phyloP scores from a whole-genome alignment of 2,329 filamentous ascomycete genomes.

The Alternaria alternata region DNA sequence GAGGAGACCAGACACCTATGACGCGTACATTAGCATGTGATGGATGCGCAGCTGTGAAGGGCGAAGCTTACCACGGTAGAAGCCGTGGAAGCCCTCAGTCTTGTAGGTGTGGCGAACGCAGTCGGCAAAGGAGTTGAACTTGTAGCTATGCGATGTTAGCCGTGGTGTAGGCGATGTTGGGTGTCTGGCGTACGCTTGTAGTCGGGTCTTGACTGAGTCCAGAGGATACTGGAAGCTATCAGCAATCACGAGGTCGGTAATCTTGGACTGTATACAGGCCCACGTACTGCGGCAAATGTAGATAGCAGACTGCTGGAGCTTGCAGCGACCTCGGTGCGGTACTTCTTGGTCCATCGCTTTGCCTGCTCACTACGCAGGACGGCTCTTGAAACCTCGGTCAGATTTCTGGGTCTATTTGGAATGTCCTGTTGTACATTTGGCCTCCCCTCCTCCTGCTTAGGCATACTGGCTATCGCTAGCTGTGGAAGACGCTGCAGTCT shows the following conservation, averaged over 20 bases:
- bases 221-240: conserved; percentile 70
- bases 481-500: conserved; percentile 63
- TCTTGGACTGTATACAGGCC: neutral
- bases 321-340: conserved; percentile 82
- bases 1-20: conserved; percentile 77
- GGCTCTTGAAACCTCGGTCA: conserved; percentile 45
- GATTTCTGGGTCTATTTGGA: conserved; percentile 49
- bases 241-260: conserved; percentile 16
- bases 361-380: conserved; percentile 53
- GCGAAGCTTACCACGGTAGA: conserved; percentile 60
- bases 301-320: conserved; percentile 79
- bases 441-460: conserved; percentile 41
- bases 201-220: conserved; percentile 88
- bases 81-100: conserved; percentile 59
- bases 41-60: neutral
- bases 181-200: conserved; percentile 69
- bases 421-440: conserved; percentile 32
- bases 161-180: neutral
- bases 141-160: conserved; percentile 60
- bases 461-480: conserved; percentile 58
- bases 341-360: conserved; percentile 72
- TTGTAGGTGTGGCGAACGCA: conserved; percentile 79
- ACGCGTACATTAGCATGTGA: conserved; percentile 22
- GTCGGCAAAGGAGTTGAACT: conserved; percentile 76
- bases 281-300: conserved; percentile 72